Evolutionary conservation across 2,329 filamentous ascomycete genomes (phyloP).

Genomic region (Trichoderma guizhouense): DNA sequence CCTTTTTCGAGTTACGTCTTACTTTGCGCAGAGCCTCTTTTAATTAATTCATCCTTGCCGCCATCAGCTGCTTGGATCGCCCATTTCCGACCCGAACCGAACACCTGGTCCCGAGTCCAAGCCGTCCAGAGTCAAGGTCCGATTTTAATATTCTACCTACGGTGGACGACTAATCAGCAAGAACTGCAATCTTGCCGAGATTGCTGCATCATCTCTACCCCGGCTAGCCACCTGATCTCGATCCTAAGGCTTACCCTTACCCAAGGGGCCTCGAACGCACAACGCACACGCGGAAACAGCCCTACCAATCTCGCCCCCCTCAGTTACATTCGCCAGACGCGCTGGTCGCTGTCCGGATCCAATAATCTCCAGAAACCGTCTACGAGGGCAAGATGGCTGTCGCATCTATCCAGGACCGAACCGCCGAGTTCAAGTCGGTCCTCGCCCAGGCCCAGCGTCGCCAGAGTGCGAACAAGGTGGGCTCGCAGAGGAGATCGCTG

Average conservation of each 20-base stretch:
- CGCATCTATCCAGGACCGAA: conserved; percentile 90
- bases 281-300: neutral
- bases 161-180: neutral
- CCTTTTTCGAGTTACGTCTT: conserved; percentile 17
- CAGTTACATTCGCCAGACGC: conserved; percentile 23
- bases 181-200: neutral
- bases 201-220: neutral
- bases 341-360: conserved; percentile 34
- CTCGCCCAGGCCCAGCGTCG: conserved; percentile 79
- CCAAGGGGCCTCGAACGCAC: neutral
- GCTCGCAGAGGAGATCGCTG: conserved; percentile 76
- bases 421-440: conserved; percentile 90
- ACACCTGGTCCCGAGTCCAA: neutral
- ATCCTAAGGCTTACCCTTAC: neutral
- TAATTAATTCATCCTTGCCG: conserved; percentile 14
- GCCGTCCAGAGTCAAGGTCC: neutral
- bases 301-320: neutral
- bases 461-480: conserved; percentile 71
- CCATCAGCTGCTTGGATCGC: conserved; percentile 1
- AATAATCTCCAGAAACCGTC: conserved; percentile 17
- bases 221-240: neutral
- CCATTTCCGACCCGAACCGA: conserved; percentile 6
- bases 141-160: neutral
- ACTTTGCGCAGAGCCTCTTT: conserved; percentile 2
- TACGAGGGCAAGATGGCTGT: conserved; percentile 50